Evolutionary conservation across 2,329 filamentous ascomycete genomes (phyloP), one percentile per base, ranked within the genome.

Genomic region (Botrytis porri): DNA sequence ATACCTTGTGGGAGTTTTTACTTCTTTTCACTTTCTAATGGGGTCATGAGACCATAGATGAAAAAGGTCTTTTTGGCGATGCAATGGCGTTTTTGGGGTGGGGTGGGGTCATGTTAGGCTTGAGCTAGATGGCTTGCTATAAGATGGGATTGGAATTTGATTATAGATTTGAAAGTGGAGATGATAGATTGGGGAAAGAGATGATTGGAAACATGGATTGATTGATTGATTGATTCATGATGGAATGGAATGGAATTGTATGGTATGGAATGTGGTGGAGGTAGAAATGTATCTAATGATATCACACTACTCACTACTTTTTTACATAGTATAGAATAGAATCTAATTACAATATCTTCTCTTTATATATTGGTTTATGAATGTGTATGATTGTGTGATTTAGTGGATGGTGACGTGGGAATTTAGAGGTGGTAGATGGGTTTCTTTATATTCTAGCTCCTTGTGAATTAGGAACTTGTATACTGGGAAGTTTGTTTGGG

Each of bases 1-100:
- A 67, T 67, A 67, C 48, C 65, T 67, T 10, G 25, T 57, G n/a
- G 35, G 65, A 57, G 48, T 57, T 57, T 67, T 45, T 14, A 43
- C 25, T n/a, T 32, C 41, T 62, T 39, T 51, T n/a, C 18, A 32
- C 29, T 67, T 57, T 41, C 22, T 41, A 9, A 12, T n/a, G 64
- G 8, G 64, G 64, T 35, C 48, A 35, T 10, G 32, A 54, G 45
- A 39, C 18, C 16, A 41, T 35, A 41, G 9, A 67, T 10, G 39
- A 37, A 18, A 29, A 22, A 12, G 18, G 39, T 1, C 18, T 57
- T 48, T 57, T 67, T 41, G 18, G 48, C 65, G 57, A 57, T 39
- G 37, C 65, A 25, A 67, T 41, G 65, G 65, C 65, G 65, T 67
- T 67, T 67, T 12, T 18, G 37, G 48, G 22, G 8, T 20, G 41